Base-by-base conservation (phyloP, 1,284 basidiomycete species). In the Malassezia pachydermatis region DNA sequence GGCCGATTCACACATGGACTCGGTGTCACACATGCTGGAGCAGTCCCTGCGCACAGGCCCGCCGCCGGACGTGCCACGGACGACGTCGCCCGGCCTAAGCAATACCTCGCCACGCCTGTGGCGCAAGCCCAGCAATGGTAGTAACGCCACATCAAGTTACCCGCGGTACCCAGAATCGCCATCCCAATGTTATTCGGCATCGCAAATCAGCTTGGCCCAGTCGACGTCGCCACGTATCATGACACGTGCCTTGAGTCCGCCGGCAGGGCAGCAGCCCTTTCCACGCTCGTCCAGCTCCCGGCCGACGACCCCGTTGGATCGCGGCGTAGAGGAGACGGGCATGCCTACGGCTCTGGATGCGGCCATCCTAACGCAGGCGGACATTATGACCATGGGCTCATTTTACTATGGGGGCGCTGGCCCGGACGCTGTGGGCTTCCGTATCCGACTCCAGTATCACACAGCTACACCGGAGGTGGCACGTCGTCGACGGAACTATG, bases 101-200 rank as follows among this genome's bases (percentile, higher is more conserved):
- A 32, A 34, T 14, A 8, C 28, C 22, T 43, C 41, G 4, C 46
- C 46, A 13, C 33, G 30, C 14, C 29, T 48, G 4, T 48, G 46
- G 46, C 39, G 40, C 20, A 48, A 48, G 20, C 25, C 35, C 24
- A 48, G 46, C n/a, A n/a, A n/a, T n/a, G n/a, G n/a, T n/a, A n/a
- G n/a, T n/a, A n/a, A n/a, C n/a, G n/a, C n/a, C n/a, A n/a, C n/a
- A n/a, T n/a, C n/a, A n/a, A n/a, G n/a, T n/a, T n/a, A n/a, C n/a
- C n/a, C n/a, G n/a, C n/a, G n/a, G n/a, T n/a, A n/a, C n/a, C n/a
- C 34, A 13, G 42, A 45, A 1, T 45, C 42, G 7, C 34, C 42
- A n/a, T 37, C 42, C 10, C 42, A 45, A 9, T 17, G 9, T 22
- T 9, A 28, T 5, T 22, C 39, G 39, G 14, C 16, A 32, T 5